phyloP scores from a whole-genome alignment of 2,329 filamentous ascomycete genomes.

The Monilinia polystroma region DNA sequence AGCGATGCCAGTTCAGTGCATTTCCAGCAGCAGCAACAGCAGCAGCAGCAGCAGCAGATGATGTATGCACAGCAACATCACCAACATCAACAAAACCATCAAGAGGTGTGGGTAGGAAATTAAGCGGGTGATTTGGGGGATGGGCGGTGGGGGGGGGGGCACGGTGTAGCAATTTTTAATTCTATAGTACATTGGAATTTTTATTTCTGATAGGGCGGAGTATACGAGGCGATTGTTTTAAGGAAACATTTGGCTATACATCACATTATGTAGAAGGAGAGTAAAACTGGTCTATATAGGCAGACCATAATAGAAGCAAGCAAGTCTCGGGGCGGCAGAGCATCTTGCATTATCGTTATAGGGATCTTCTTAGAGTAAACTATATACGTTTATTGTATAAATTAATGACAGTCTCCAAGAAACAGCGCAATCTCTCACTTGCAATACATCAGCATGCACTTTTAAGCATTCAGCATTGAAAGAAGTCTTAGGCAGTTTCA shows the following conservation, averaged over 20 bases:
- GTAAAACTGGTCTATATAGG: conserved; percentile 4
- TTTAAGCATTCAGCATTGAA: not conserved
- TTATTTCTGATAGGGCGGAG: not conserved
- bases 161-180: not conserved
- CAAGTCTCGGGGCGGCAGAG: not conserved
- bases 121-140: not conserved
- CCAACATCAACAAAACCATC: conserved; percentile 20
- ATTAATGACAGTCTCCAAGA: conserved; percentile 4
- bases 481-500: not conserved
- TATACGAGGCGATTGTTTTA: not conserved
- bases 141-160: too few relatives aligned
- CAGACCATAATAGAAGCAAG: conserved; percentile 7
- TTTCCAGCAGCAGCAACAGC: conserved; percentile 20
- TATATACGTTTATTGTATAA: conserved; percentile 11
- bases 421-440: not conserved
- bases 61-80: conserved; percentile 25
- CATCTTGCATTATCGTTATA: not conserved
- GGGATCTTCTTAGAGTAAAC: not conserved
- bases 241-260: not conserved
- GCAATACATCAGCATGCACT: not conserved
- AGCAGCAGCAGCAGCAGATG: conserved; percentile 26
- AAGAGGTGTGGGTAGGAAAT: conserved; percentile 17
- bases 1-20: conserved; percentile 28
- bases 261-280: not conserved
- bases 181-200: not conserved